Base-by-base conservation (phyloP, 2,329 filamentous ascomycete genomes). In the Neospermospora avenae region DNA sequence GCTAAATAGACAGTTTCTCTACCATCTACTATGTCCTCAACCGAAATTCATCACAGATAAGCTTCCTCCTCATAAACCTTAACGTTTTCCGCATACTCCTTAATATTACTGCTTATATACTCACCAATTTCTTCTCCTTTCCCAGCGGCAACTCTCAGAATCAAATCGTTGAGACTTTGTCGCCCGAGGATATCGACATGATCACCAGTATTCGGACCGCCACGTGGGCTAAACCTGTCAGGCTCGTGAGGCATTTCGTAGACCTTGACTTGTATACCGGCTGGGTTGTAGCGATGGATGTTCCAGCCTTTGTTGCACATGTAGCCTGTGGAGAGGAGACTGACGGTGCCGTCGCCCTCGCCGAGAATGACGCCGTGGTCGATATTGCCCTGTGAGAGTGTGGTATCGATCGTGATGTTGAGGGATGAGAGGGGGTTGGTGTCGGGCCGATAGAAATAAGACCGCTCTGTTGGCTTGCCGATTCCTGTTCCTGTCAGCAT, bases 181-280 rank as follows among this genome's bases (percentile, higher is more conserved):
- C 95, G 81, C 0, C 95, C 95, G 2, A 99, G 80, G 60, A 99
- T 99, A 72, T 99, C 95, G 54, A 99, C 95, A 71, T 99, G 95
- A 72, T 99, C 95, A 14, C 92, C 93, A 63, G 82, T 86, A 62
- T 84, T 85, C 24, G 84, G 84, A 0, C 85, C 86, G 18, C 86
- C 86, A 57, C 95, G 80, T 0, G 95, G 91, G 68, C 87, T 93
- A 74, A 97, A 99, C 18, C 91, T 79, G 68, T 97, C 93, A 1
- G 95, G 95, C 71, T 98, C 93, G 72, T 99, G 95, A 1, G 88
- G 90, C 95, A 99, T 99, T 77, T 99, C 95, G 63, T 89, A 92
- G 0, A 93, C 90, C 42, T 86, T 96, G 64, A 99, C 79, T 69
- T 91, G 85, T 34, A 88, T 83, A 1, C 88, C 87, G 0, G 91